Evolutionary conservation across 2,329 filamentous ascomycete genomes (phyloP), one percentile per base, ranked within the genome.

Genomic region (Chalara sp.): DNA sequence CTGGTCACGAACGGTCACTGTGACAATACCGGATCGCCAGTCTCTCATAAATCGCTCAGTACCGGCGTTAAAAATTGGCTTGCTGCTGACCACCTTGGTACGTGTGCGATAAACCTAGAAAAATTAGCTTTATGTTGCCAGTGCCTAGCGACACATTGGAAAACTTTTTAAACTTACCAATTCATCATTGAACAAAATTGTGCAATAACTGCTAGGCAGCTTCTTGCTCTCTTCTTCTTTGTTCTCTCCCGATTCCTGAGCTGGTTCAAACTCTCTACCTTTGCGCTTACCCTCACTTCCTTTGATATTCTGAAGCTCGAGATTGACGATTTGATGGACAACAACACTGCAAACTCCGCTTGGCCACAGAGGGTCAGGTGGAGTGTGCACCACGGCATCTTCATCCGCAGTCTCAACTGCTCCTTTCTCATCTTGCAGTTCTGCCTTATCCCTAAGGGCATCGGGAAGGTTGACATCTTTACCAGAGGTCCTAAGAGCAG

Each of bases 21-120:
- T 96, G 49, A 95, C 78, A 51, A 96, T 87, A 44, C 81, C 79
- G 13, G 88, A 93, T 56, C 89, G 80, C 93, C 93, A 99, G 64
- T 99, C 92, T 28, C 92, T 85, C 32, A 97, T 74, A 61, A 97
- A 97, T 10, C 86, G 81, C 65, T 99, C 93, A 0, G 91, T 96
- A 53, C 92, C 92, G 3, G 93, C 91, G 61, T 97, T 96, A 77
- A 96, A 97, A 57, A 97, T 96, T 1, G 93, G 93, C 66, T 95
- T 91, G 48, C 89, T 95, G 35, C 87, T 95, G 6, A 95, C 87
- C 4, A 91, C 91, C 74, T 99, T 97, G 35, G 89, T 82, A 63
- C 93, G 82, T n/a, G 92, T 97, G 63, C 92, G 90, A 74, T 96
- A 97, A 13, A 90, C 76, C 71, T 78, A 58, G 8, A 32, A 28